Evolutionary conservation across 1,284 basidiomycete genomes (phyloP), one percentile per base, ranked within the genome.

Genomic region (Laetiporus sulphureus): DNA sequence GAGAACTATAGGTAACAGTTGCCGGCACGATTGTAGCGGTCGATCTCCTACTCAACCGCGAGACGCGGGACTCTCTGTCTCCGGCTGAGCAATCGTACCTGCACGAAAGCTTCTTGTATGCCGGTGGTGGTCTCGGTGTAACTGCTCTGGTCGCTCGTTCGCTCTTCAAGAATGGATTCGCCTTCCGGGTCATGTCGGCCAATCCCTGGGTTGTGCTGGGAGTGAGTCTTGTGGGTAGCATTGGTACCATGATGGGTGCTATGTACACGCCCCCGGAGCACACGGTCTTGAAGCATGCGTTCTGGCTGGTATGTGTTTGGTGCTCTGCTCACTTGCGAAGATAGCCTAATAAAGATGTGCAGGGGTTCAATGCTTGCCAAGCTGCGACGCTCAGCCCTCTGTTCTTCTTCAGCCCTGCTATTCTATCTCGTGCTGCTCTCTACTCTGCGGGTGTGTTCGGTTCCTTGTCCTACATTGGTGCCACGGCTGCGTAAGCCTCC

Each of bases 121-220:
- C 91, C 6, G 91, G 84, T 16, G 86, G 74, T 40, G 91, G 91
- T 4, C 73, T 94, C 18, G 71, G 72, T 2, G 61, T 91, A 20
- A 91, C 89, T 1, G 90, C 87, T 1, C 60, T 81, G 15, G 79
- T 77, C n/a, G 91, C 91, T 1, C 77, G 88, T 20, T 67, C 75
- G 32, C 71, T 94, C 60, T 91, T 92, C 67, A 75, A 65, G 48
- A 81, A 77, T 36, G 91, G 91, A 1, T 60, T 79, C 42, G 81
- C 85, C 7, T 78, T 78, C 63, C 74, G 85, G 35, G 67, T 95
- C 40, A 93, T 94, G 91, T 66, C 82, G 3, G 76, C 83, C 8
- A 94, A 92, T 63, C 91, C 91, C 39, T 94, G 85, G 90, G 63
- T 88, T 27, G 87, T 93, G 3, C 75, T 92, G 24, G 91, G 89